phyloP scores from a whole-genome alignment of 2,329 filamentous ascomycete genomes.

The Sporothrix luriei region DNA sequence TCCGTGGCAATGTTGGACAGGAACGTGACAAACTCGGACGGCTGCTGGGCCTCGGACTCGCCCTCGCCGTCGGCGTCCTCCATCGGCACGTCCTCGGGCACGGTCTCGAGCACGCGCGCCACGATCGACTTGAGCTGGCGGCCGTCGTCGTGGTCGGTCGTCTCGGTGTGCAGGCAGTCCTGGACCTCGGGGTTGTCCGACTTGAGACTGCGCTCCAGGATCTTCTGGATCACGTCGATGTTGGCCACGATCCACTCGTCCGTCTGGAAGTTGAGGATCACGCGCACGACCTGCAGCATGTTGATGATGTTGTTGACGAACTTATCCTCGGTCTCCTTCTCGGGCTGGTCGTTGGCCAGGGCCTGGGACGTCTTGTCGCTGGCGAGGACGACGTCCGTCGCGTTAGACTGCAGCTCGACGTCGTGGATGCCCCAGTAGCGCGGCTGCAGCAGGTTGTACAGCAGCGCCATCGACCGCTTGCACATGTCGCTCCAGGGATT shows the following conservation, averaged over 20 bases:
- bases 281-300: slow-evolving; percentile 85
- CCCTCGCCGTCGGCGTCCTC: slow-evolving; percentile 80
- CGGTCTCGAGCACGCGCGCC: slow-evolving; percentile 80
- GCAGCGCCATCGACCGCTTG: slow-evolving; percentile 77
- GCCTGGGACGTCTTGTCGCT: slow-evolving; percentile 72
- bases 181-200: slow-evolving; percentile 91
- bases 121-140: slow-evolving; percentile 74
- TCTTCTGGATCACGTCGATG: slow-evolving; percentile 76
- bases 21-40: slow-evolving; percentile 83
- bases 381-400: slow-evolving; percentile 81
- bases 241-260: slow-evolving; percentile 89
- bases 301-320: slow-evolving; percentile 89
- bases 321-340: slow-evolving; percentile 71
- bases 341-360: slow-evolving; percentile 60
- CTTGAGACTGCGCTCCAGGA: slow-evolving; percentile 85
- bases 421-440: slow-evolving; percentile 91
- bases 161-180: slow-evolving; percentile 79
- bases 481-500: slow-evolving; percentile 73
- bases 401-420: slow-evolving; percentile 85
- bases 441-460: slow-evolving; percentile 82
- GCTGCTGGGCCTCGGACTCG: slow-evolving; percentile 71
- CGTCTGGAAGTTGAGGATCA: slow-evolving; percentile 82
- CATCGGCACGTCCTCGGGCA: slow-evolving; percentile 77
- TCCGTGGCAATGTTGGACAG: slow-evolving; percentile 86
- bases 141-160: slow-evolving; percentile 69